Conservation (phyloP, 1,139 yeast species). For the Yamadazyma dushanensis region DNA sequence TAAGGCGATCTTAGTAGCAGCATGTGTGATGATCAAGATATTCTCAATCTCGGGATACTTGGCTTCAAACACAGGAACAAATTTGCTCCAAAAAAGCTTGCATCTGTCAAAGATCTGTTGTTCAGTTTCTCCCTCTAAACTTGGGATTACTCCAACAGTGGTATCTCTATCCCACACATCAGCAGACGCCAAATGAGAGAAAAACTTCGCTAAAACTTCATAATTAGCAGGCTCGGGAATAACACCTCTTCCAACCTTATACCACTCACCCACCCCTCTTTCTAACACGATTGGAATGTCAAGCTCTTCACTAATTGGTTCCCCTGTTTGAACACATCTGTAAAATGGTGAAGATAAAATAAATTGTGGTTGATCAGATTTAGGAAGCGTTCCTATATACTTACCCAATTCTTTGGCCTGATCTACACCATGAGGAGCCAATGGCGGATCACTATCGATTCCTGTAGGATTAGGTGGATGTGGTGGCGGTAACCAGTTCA, state of each 20-base stretch:
- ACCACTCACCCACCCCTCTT: constrained; percentile 75
- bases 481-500: constrained; percentile 81
- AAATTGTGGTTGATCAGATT: constrained; percentile 55
- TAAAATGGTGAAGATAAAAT: constrained; percentile 83
- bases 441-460: constrained; percentile 75
- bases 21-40: constrained; percentile 71
- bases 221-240: constrained; percentile 63
- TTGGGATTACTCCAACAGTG: constrained; percentile 52
- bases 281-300: constrained; percentile 63
- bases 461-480: constrained; percentile 79
- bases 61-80: constrained; percentile 52
- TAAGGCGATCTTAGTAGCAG: constrained; percentile 78
- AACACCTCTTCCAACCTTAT: constrained; percentile 51
- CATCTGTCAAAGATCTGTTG: constrained; percentile 62
- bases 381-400: constrained; percentile 38
- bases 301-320: constrained; percentile 60
- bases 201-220: constrained; percentile 47
- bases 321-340: constrained; percentile 82
- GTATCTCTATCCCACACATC: constrained; percentile 45
- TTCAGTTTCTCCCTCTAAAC: constrained; percentile 61
- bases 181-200: constrained; percentile 43
- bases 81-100: constrained; percentile 44
- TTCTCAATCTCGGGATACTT: constrained; percentile 55
- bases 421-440: constrained; percentile 76
- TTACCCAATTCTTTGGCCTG: constrained; percentile 76